Percentiles rank a stretch among this genome's conserved stretches.
Conservation (phyloP, 371 early-diverging fungal genomes). For the Rhizopus delemar region DNA sequence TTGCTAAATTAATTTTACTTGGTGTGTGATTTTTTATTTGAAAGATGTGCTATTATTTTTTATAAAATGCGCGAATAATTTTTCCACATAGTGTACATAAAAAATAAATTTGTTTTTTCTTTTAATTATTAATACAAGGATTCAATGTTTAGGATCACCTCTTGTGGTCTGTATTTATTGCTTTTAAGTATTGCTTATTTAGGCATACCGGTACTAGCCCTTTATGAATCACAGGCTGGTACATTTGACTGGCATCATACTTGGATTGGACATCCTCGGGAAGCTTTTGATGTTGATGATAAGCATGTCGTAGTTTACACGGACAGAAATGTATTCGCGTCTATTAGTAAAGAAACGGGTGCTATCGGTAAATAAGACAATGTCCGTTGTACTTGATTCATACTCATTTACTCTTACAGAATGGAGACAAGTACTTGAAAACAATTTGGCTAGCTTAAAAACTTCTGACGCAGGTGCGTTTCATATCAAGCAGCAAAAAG, state of each 20-base stretch:
- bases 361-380: slow-evolving; percentile 49
- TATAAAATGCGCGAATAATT: no score
- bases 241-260: slow-evolving; percentile 64
- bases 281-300: slow-evolving; percentile 37
- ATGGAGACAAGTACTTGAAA: slow-evolving; percentile 54
- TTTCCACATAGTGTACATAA: not conserved
- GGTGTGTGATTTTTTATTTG: not conserved
- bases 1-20: no score
- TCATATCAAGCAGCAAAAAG: not conserved
- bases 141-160: slow-evolving; percentile 5
- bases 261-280: slow-evolving; percentile 60
- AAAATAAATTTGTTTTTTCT: not conserved
- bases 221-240: slow-evolving; percentile 57
- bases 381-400: no score
- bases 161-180: slow-evolving; percentile 16
- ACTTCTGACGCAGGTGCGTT: slow-evolving; percentile 24
- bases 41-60: no score
- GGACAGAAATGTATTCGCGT: slow-evolving; percentile 63
- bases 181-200: slow-evolving; percentile 15
- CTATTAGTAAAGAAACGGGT: slow-evolving; percentile 56
- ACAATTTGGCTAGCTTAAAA: slow-evolving; percentile 22
- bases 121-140: not conserved
- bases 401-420: slow-evolving; percentile 20
- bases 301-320: slow-evolving; percentile 57
- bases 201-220: slow-evolving; percentile 28